Conservation (phyloP, 2,329 filamentous ascomycete genomes). For the Aspergillus carbonarius region DNA sequence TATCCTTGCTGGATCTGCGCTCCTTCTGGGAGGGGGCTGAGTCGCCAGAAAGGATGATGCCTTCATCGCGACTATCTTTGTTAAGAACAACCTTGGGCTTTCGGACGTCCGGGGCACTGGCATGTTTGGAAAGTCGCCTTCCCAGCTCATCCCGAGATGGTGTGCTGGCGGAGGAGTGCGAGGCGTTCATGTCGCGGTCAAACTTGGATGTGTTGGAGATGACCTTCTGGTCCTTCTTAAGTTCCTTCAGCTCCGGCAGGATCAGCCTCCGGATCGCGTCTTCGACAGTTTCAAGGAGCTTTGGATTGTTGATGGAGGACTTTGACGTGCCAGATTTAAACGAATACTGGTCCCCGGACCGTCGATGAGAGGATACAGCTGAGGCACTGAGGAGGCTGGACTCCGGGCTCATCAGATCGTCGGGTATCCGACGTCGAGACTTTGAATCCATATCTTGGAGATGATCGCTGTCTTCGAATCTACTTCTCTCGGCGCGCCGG, state of each 20-base stretch:
- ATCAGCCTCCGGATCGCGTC: constrained; percentile 89
- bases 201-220: constrained; percentile 70
- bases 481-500: constrained; percentile 44
- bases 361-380: constrained; percentile 53
- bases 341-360: constrained; percentile 58
- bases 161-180: constrained; percentile 58
- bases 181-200: constrained; percentile 62
- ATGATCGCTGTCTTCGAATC: constrained; percentile 49
- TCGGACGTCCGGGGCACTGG: constrained; percentile 60
- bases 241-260: constrained; percentile 82
- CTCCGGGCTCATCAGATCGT: constrained; percentile 57
- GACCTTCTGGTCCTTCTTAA: constrained; percentile 86
- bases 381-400: constrained; percentile 62
- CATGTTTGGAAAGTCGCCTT: constrained; percentile 59
- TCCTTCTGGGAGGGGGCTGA: constrained; percentile 52
- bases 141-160: constrained; percentile 55
- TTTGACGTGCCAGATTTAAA: constrained; percentile 59
- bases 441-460: constrained; percentile 45
- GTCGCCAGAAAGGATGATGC: constrained; percentile 57
- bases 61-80: constrained; percentile 58
- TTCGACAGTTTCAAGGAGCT: constrained; percentile 85
- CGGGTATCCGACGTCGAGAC: constrained; percentile 52
- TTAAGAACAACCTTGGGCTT: constrained; percentile 63
- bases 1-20: constrained; percentile 52
- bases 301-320: constrained; percentile 88